These are phyloP conservation scores for Takakia lepidozioides DNA, from an alignment of 225 moss, liverwort and hornwort genomes.

Conservation along the genomic window DNA sequence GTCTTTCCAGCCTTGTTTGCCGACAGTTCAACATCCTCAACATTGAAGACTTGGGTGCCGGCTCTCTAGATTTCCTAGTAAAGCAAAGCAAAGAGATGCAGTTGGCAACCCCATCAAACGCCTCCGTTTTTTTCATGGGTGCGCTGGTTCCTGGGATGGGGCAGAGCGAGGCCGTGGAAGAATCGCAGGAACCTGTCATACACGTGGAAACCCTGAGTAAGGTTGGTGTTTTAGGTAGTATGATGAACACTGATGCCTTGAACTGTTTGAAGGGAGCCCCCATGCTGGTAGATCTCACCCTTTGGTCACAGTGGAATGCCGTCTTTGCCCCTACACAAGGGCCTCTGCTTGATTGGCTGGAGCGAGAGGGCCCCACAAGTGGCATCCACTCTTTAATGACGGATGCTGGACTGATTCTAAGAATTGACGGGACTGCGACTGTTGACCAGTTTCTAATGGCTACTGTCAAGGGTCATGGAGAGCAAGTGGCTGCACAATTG, in stretches of 20 bases:
- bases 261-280: conserved; percentile 59
- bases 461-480: conserved; percentile 40
- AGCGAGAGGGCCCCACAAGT: conserved; percentile 37
- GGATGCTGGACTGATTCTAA: conserved; percentile 46
- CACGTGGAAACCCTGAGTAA: background rate
- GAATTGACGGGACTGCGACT: conserved; percentile 52
- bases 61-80: conserved; percentile 43
- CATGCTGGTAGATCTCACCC: conserved; percentile 57
- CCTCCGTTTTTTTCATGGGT: conserved; percentile 25
- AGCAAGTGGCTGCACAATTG: conserved; percentile 47
- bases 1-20: conserved; percentile 36
- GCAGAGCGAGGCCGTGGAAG: background rate
- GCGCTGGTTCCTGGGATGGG: conserved; percentile 27
- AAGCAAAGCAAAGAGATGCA: conserved; percentile 8
- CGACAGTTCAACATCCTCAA: conserved; percentile 57
- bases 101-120: conserved; percentile 9
- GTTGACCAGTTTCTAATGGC: conserved; percentile 59
- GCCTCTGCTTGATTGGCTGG: conserved; percentile 69
- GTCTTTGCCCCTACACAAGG: conserved; percentile 84
- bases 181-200: conserved; percentile 5
- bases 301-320: conserved; percentile 73
- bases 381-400: conserved; percentile 54
- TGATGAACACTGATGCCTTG: conserved; percentile 50
- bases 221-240: conserved; percentile 71
- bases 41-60: conserved; percentile 51